Conservation (phyloP, 2,329 filamentous ascomycete genomes). For the Emergomyces orientalis region DNA sequence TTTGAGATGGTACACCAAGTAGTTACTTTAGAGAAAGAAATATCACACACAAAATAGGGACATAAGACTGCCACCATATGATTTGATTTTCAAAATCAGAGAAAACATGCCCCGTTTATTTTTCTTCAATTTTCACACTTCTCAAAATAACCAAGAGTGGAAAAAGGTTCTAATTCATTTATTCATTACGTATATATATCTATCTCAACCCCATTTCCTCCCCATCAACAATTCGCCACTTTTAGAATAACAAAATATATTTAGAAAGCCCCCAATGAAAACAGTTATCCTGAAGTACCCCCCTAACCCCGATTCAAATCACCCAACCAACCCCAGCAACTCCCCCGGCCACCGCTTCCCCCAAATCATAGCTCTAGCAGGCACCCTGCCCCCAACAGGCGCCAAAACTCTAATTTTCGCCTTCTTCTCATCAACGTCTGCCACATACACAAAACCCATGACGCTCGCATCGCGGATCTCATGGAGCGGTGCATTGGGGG, state of each 20-base stretch:
- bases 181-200: background rate
- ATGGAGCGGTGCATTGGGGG: constrained; percentile 57
- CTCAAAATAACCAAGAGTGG: background rate
- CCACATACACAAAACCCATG: constrained; percentile 87
- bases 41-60: too few species aligned
- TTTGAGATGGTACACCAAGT: too few species aligned
- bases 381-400: constrained; percentile 72
- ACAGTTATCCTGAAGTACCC: too few species aligned
- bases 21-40: too few species aligned
- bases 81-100: too few species aligned
- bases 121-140: background rate
- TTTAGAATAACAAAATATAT: too few species aligned
- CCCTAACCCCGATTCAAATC: background rate
- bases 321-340: constrained; percentile 62
- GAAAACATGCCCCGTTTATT: background rate
- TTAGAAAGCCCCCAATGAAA: too few species aligned
- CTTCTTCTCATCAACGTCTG: constrained; percentile 79
- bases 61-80: too few species aligned
- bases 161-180: background rate
- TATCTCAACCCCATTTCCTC: background rate
- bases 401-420: constrained; percentile 71
- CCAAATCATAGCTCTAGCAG: constrained; percentile 70
- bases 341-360: constrained; percentile 74
- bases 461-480: constrained; percentile 71
- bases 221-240: background rate